Conservation (phyloP, 2,329 filamentous ascomycete species). For the Orbilia blumenaviensis region DNA sequence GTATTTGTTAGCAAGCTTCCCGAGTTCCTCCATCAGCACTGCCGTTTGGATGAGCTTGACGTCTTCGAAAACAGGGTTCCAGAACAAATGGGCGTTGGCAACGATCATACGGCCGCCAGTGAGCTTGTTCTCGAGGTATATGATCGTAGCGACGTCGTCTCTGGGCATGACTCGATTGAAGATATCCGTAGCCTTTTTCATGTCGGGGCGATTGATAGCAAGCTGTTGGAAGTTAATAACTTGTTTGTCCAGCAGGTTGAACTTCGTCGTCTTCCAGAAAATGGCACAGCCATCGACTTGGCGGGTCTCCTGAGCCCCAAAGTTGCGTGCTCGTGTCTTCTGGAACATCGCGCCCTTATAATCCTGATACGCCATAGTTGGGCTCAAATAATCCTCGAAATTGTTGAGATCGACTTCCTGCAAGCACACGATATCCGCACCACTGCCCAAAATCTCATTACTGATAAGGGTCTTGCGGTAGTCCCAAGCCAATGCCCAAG, state of each 20-base stretch:
- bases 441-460: slow-evolving; percentile 78
- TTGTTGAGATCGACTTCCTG: slow-evolving; percentile 94
- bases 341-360: slow-evolving; percentile 96
- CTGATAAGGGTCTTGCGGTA: slow-evolving; percentile 84
- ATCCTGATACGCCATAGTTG: slow-evolving; percentile 82
- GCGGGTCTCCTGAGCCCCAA: slow-evolving; percentile 87
- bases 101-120: slow-evolving; percentile 93
- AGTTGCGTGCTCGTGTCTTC: slow-evolving; percentile 87
- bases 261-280: slow-evolving; percentile 96
- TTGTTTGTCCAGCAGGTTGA: slow-evolving; percentile 91
- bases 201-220: slow-evolving; percentile 92
- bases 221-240: slow-evolving; percentile 90
- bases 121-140: slow-evolving; percentile 88
- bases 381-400: slow-evolving; percentile 89
- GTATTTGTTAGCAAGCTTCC: slow-evolving; percentile 85
- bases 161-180: slow-evolving; percentile 99
- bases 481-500: slow-evolving; percentile 83
- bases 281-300: slow-evolving; percentile 95
- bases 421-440: slow-evolving; percentile 89
- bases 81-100: slow-evolving; percentile 92
- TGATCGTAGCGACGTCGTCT: slow-evolving; percentile 92
- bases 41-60: slow-evolving; percentile 97
- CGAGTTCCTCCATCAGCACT: slow-evolving; percentile 91
- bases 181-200: slow-evolving; percentile 96
- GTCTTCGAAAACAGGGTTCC: slow-evolving; percentile 89